phyloP scores from a whole-genome alignment of 176 grass and related monocot genomes.

The Eragrostis nindensis region DNA sequence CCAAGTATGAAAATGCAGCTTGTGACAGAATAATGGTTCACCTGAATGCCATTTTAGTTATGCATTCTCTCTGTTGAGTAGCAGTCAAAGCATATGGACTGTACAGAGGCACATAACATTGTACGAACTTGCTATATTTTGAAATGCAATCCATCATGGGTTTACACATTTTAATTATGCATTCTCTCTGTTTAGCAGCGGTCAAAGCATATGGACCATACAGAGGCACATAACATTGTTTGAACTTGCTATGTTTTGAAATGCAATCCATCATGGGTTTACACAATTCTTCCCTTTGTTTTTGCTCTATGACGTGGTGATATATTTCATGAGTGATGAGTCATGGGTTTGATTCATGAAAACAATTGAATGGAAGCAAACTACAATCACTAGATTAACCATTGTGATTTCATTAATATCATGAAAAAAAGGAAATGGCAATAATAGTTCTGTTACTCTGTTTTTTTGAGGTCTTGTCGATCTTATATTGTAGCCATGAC shows the following conservation, averaged over 20 bases:
- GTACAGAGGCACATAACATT: not conserved
- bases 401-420: constrained; percentile 6
- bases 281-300: not conserved
- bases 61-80: not conserved
- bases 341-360: not conserved
- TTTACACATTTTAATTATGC: not conserved
- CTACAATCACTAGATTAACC: not conserved
- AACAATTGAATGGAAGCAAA: not conserved
- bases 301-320: not conserved
- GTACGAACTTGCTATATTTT: not conserved
- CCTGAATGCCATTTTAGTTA: not conserved
- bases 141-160: too few species aligned
- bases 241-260: not conserved
- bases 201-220: not conserved
- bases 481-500: too few species aligned
- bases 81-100: not conserved
- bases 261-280: not conserved
- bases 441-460: not conserved
- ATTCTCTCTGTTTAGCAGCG: not conserved
- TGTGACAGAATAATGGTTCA: not conserved
- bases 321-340: constrained; percentile 20
- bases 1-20: not conserved
- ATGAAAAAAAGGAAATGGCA: not conserved
- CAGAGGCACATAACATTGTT: not conserved
- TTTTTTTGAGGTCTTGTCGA: not conserved